These are phyloP conservation scores for Wickerhamiella australiensis DNA, from an alignment of 805 yeast species.

Conservation along the genomic window DNA sequence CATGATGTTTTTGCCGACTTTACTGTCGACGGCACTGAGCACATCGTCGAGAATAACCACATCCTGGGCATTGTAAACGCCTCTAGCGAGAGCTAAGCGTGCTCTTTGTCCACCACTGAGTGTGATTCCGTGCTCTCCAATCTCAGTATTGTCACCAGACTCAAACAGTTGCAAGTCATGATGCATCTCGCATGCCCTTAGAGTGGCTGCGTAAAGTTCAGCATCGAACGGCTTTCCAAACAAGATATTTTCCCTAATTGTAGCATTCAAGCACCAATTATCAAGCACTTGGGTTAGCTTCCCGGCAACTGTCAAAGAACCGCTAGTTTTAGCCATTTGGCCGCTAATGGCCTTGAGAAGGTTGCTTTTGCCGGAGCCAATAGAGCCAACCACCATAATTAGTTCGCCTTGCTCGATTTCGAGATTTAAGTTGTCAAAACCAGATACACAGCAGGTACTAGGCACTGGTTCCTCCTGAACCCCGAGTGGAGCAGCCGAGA, in stretches of 20 bases:
- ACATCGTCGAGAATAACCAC: slow-evolving; percentile 68
- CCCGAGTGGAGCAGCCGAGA: not conserved
- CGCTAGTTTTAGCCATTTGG: slow-evolving; percentile 45
- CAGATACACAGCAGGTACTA: not conserved
- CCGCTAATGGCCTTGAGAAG: slow-evolving; percentile 62
- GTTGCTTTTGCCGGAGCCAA: slow-evolving; percentile 76
- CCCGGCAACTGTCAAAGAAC: slow-evolving; percentile 44
- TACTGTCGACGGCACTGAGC: slow-evolving; percentile 77
- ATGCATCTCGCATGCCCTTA: slow-evolving; percentile 53
- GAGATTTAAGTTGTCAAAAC: slow-evolving; percentile 29
- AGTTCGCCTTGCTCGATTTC: slow-evolving; percentile 53
- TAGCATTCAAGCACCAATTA: slow-evolving; percentile 78
- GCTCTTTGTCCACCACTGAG: slow-evolving; percentile 89
- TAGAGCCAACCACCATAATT: slow-evolving; percentile 62
- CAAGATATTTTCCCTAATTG: slow-evolving; percentile 58
- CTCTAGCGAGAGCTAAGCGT: slow-evolving; percentile 69
- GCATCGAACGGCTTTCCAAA: slow-evolving; percentile 51
- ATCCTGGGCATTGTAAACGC: slow-evolving; percentile 57
- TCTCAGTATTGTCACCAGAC: slow-evolving; percentile 35
- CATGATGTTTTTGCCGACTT: slow-evolving; percentile 70
- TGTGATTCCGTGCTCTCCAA: slow-evolving; percentile 83
- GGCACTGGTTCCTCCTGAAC: not conserved
- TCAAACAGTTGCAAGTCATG: slow-evolving; percentile 38
- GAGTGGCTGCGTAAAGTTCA: slow-evolving; percentile 39
- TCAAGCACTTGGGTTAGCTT: slow-evolving; percentile 43